Evolutionary conservation across 2,329 filamentous ascomycete species (phyloP).

Genomic region (Myriosclerotinia scirpicola): DNA sequence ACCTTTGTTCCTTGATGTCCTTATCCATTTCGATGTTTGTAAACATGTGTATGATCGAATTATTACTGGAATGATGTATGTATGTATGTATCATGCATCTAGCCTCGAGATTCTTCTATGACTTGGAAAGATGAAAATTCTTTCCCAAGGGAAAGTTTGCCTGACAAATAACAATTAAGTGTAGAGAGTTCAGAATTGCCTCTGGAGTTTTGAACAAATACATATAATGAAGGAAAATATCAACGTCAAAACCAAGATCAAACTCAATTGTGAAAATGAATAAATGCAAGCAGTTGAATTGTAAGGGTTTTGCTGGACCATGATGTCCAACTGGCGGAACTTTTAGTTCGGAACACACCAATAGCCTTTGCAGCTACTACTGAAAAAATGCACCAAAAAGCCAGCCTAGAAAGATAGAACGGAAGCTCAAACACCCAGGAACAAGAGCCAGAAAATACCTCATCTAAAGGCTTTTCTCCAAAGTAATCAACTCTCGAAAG

Average conservation of each 20-base stretch:
- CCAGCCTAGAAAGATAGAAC: neutral
- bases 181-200: neutral
- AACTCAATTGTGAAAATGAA: neutral
- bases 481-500: conserved; percentile 52
- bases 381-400: neutral
- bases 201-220: neutral
- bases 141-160: neutral
- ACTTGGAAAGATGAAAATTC: neutral
- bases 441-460: neutral
- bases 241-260: neutral
- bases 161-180: neutral
- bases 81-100: neutral
- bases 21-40: neutral
- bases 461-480: conserved; percentile 43
- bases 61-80: neutral
- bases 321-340: neutral
- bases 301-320: neutral
- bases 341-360: neutral
- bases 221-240: neutral
- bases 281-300: neutral
- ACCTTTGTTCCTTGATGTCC: neutral
- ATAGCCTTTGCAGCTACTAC: neutral
- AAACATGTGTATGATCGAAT: neutral
- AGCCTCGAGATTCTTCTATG: neutral
- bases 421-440: neutral